Evolutionary conservation across 2,329 filamentous ascomycete genomes (phyloP), one percentile per base, ranked within the genome.

Genomic region (Pestalotiopsis sp.): DNA sequence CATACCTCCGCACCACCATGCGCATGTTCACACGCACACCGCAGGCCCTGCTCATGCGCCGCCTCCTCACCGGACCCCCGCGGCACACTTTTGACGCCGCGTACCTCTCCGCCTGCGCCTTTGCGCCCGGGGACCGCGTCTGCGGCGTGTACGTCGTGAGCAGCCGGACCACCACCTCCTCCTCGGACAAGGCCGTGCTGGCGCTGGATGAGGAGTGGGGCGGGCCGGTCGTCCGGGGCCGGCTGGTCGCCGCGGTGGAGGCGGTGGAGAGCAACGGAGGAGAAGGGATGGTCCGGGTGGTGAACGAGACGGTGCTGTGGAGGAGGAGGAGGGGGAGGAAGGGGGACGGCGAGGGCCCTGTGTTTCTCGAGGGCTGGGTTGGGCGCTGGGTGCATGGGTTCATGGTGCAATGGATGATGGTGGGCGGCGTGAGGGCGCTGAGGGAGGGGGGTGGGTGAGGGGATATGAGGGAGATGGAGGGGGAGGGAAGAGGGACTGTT

Each of bases 241-340:
- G 64, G 45, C 17, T 77, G 64, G 65, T 69, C 31, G 72, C 72
- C n/a, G 74, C 72, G 56, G 69, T 84, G 76, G 9, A 80, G 79
- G 1, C 74, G 76, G 12, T 82, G 62, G 6, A 84, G 76, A 5
- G 64, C n/a, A n/a, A n/a, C n/a, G n/a, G n/a, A 83, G 81, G 38
- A 84, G 61, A 81, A 75, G 1, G 72, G 62, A 58, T 81, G 77
- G 84, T 71, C 23, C 81, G 72, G 67, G 84, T 85, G 0, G 77
- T 79, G 0, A 80, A 78, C 4, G 79, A 79, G 9, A 84, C 77
- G 39, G 73, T 78, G 0, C 78, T 83, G 59, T 83, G 82, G 74
- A 79, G 79, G 62, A 74, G 74, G 5, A 71, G 65, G n/a, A n/a
- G n/a, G n/a, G n/a, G 82, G 74, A 79, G 79, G 62, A 74, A 73